Evolutionary conservation across 2,329 filamentous ascomycete genomes (phyloP).

Genomic region (Talaromyces sp.): DNA sequence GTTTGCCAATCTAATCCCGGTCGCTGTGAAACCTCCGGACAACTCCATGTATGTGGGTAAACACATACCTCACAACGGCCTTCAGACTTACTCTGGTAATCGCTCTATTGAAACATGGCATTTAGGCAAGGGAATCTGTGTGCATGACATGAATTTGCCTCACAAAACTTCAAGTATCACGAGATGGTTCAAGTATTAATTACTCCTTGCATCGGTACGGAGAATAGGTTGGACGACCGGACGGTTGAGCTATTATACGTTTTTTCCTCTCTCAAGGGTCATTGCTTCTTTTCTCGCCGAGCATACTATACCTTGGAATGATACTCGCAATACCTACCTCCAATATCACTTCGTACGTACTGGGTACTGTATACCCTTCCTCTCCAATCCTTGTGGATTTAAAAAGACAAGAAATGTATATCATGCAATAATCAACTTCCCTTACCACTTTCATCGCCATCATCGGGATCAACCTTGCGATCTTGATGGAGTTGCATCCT

Average conservation of each 20-base stretch:
- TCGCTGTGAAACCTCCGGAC: constrained; percentile 1
- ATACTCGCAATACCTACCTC: not conserved
- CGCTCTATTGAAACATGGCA: not conserved
- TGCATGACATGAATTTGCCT: not conserved
- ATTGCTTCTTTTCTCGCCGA: not conserved
- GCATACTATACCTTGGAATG: not conserved
- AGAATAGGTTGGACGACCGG: not conserved
- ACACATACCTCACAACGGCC: not conserved
- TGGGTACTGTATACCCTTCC: not conserved
- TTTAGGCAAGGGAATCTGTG: not conserved
- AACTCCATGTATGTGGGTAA: not conserved
- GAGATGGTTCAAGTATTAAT: not conserved
- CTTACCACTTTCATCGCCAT: not conserved
- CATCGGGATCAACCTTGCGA: not conserved
- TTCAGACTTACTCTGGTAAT: not conserved
- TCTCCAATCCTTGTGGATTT: not conserved
- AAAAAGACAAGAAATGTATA: not conserved
- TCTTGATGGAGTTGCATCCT: not conserved
- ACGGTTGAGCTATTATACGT: constrained; percentile 2
- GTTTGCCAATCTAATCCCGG: not conserved
- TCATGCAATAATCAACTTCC: not conserved
- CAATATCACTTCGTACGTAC: not conserved
- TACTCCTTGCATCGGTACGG: not conserved
- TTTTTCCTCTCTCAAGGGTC: not conserved
- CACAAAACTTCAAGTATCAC: not conserved